Conservation (phyloP, 1,284 basidiomycete genomes). For the Sporisorium scitamineum region DNA sequence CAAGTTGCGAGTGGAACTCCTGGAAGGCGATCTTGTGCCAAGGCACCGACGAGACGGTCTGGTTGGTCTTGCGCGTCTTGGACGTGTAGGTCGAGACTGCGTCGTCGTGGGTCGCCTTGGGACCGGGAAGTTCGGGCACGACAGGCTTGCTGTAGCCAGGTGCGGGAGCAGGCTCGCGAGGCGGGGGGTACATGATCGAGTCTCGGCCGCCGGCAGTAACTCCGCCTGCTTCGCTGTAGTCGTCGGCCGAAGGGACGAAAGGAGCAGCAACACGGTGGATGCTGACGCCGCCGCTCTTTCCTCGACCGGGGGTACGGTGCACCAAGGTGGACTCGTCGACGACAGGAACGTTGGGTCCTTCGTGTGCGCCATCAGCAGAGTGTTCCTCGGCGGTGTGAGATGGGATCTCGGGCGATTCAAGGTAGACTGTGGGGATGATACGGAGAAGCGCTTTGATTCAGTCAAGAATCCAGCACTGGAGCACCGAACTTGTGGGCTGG, state of each 20-base stretch:
- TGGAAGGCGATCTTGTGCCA: constrained; percentile 69
- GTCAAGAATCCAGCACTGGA: background rate
- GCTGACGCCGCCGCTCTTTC: constrained; percentile 63
- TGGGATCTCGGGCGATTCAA: constrained; percentile 65
- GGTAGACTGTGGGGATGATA: constrained; percentile 52
- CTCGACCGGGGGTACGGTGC: constrained; percentile 65
- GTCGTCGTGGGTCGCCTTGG: constrained; percentile 42
- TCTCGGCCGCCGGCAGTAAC: constrained; percentile 66
- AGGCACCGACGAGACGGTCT: constrained; percentile 44
- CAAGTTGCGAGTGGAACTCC: constrained; percentile 71
- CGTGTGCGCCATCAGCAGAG: constrained; percentile 36
- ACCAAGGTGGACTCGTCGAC: constrained; percentile 66
- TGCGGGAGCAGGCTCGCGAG: constrained; percentile 54
- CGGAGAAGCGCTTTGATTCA: background rate
- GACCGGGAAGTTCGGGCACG: constrained; percentile 46
- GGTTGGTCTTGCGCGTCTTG: constrained; percentile 60
- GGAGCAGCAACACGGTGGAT: constrained; percentile 65
- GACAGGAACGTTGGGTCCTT: constrained; percentile 62
- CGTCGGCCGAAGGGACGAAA: constrained; percentile 61
- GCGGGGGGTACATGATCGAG: constrained; percentile 68
- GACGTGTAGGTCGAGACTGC: constrained; percentile 51
- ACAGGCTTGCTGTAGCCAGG: constrained; percentile 59
- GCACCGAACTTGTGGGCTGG: background rate
- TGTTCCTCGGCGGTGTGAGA: constrained; percentile 30
- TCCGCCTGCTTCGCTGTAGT: constrained; percentile 65